Conservation (phyloP, 2,329 filamentous ascomycete genomes). For the Leptoxyphium fumago region DNA sequence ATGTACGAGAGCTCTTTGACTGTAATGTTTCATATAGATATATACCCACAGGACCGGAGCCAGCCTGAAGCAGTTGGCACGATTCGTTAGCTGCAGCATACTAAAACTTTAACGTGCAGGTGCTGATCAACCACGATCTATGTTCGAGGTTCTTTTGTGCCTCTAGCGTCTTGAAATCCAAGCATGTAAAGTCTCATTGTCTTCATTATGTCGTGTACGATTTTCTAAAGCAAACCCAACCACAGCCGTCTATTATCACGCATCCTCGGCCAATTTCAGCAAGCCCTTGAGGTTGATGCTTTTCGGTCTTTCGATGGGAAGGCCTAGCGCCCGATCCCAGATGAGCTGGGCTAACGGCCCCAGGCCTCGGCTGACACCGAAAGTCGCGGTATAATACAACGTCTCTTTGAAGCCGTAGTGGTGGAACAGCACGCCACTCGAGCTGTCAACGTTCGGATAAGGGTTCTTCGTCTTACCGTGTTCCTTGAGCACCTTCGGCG, state of each 20-base stretch:
- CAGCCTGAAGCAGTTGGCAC: too few species aligned
- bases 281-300: slow-evolving; percentile 86
- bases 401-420: slow-evolving; percentile 97
- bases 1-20: too few species aligned
- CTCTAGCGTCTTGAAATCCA: too few species aligned
- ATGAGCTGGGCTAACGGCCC: slow-evolving; percentile 88
- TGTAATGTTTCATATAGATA: too few species aligned
- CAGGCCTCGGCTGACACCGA: slow-evolving; percentile 56
- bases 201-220: neutral
- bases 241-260: neutral
- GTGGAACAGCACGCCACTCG: slow-evolving; percentile 88
- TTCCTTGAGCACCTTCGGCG: slow-evolving; percentile 76
- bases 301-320: slow-evolving; percentile 96
- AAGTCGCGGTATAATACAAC: slow-evolving; percentile 72
- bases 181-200: neutral
- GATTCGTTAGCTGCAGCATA: too few species aligned
- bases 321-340: slow-evolving; percentile 84
- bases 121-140: too few species aligned
- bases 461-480: slow-evolving; percentile 63
- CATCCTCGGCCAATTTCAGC: slow-evolving; percentile 40
- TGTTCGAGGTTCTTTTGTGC: too few species aligned
- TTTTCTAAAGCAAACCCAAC: neutral
- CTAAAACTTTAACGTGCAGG: too few species aligned
- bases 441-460: slow-evolving; percentile 91
- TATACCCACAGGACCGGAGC: too few species aligned